A percentile compares a stretch with the other conserved stretches of the same genome.
phyloP scores from a whole-genome alignment of 2,329 filamentous ascomycete genomes.

The Madurella fahalii region DNA sequence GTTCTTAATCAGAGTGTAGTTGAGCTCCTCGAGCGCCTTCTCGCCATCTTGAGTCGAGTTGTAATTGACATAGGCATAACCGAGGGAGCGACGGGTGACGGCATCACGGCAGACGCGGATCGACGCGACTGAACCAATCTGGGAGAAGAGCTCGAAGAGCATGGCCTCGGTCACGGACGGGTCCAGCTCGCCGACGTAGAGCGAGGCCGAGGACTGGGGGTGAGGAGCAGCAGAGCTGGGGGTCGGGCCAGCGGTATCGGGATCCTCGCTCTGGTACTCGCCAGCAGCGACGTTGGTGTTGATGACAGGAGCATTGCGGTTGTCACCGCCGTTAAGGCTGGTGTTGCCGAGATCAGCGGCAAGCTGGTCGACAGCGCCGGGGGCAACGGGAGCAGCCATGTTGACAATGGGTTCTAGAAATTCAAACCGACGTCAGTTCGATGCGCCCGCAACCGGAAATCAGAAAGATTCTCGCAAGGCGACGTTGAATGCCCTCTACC shows the following conservation, averaged over 20 bases:
- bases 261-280: slow-evolving; percentile 52
- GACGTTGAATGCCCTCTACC: slow-evolving; percentile 3
- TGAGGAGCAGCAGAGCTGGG: slow-evolving; percentile 70
- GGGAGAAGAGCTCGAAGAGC: slow-evolving; percentile 99
- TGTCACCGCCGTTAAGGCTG: slow-evolving; percentile 64
- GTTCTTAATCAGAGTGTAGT: slow-evolving; percentile 99
- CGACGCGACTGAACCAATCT: slow-evolving; percentile 96
- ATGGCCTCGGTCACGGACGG: slow-evolving; percentile 97
- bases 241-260: slow-evolving; percentile 63
- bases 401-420: slow-evolving; percentile 29
- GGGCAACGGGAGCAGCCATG: slow-evolving; percentile 58
- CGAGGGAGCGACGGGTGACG: slow-evolving; percentile 95
- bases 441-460: not conserved
- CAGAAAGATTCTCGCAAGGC: not conserved
- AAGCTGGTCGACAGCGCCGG: slow-evolving; percentile 72
- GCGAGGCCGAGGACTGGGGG: slow-evolving; percentile 91
- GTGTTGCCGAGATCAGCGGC: slow-evolving; percentile 71
- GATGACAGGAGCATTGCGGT: slow-evolving; percentile 59
- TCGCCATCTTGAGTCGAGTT: slow-evolving; percentile 95
- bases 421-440: slow-evolving; percentile 4
- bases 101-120: slow-evolving; percentile 99
- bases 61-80: slow-evolving; percentile 99
- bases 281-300: slow-evolving; percentile 65
- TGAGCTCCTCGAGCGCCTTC: slow-evolving; percentile 97
- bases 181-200: slow-evolving; percentile 98